These are phyloP conservation scores for Fagopyrum homotropicum DNA, from an alignment of 148 eudicot genomes.

Conservation along the genomic window DNA sequence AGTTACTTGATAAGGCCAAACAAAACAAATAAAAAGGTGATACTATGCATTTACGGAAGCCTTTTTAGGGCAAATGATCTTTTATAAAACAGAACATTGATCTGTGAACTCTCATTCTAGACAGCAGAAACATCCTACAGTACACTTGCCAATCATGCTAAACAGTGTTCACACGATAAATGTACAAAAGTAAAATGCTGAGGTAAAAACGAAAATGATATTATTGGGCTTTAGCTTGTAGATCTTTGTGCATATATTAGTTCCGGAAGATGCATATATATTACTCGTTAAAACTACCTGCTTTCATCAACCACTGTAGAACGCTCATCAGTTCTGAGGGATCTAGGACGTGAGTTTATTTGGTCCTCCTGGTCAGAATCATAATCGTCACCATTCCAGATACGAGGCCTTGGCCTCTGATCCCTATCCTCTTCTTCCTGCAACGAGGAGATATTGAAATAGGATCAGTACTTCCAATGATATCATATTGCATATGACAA, in stretches of 20 bases:
- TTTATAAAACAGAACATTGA: not conserved
- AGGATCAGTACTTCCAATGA: conserved; percentile 2
- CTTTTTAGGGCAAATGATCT: not conserved
- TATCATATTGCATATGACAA: not conserved
- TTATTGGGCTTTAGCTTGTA: not conserved
- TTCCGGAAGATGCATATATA: too few species aligned
- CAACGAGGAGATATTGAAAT: conserved; percentile 1
- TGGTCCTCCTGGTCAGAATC: conserved; percentile 68
- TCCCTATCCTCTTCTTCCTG: conserved; percentile 62
- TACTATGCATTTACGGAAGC: too few species aligned
- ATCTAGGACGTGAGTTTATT: conserved; percentile 24
- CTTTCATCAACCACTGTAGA: conserved; percentile 16
- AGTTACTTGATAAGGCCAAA: not conserved
- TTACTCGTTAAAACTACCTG: conserved; percentile 17
- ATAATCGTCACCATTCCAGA: conserved; percentile 63
- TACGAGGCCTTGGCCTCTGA: conserved; percentile 53
- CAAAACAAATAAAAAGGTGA: not conserved
- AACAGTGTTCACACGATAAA: not conserved
- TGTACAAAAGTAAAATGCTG: not conserved
- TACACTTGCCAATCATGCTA: not conserved
- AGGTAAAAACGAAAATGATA: not conserved
- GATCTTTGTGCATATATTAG: too few species aligned
- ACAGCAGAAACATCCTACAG: not conserved
- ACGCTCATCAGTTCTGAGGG: conserved; percentile 18
- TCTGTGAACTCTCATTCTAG: not conserved